Evolutionary conservation across 345 rosid genomes (phyloP).

Genomic region (Gossypium arboreum): DNA sequence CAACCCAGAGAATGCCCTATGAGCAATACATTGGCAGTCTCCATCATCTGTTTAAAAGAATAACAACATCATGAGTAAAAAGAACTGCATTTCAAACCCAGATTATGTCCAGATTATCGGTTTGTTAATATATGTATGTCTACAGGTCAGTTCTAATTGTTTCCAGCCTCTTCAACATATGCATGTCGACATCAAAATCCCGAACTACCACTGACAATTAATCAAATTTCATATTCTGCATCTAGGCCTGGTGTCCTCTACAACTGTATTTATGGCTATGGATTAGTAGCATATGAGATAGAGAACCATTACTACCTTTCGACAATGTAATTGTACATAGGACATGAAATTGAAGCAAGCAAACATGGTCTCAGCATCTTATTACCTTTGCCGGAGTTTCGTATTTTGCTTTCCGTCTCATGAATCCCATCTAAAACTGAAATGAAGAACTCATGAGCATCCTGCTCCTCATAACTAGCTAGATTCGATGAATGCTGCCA

Average conservation of each 20-base stretch:
- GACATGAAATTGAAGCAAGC: not conserved
- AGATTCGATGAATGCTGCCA: conserved; percentile 83
- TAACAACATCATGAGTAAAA: conserved; percentile 19
- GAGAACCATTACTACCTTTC: conserved; percentile 11
- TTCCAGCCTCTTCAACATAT: not conserved
- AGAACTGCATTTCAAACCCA: conserved; percentile 1
- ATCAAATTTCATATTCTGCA: not conserved
- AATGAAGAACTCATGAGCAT: conserved; percentile 94
- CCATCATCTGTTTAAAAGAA: conserved; percentile 48
- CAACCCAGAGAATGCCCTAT: conserved; percentile 83
- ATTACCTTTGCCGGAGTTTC: conserved; percentile 45
- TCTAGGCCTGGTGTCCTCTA: not conserved
- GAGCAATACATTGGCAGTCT: conserved; percentile 84
- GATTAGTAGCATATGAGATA: not conserved
- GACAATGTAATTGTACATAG: not conserved
- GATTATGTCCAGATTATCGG: not conserved
- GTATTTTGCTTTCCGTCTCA: conserved; percentile 66
- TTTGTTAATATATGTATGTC: not conserved
- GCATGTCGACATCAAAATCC: not conserved
- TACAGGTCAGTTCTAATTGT: not conserved
- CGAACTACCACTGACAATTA: not conserved
- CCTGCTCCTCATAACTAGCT: conserved; percentile 88
- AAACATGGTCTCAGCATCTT: conserved; percentile 6
- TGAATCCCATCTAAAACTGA: conserved; percentile 83
- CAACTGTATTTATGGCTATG: not conserved